Evolutionary conservation across 768 basidiomycete species (phyloP).

Genomic region (Amanita polypyramis): DNA sequence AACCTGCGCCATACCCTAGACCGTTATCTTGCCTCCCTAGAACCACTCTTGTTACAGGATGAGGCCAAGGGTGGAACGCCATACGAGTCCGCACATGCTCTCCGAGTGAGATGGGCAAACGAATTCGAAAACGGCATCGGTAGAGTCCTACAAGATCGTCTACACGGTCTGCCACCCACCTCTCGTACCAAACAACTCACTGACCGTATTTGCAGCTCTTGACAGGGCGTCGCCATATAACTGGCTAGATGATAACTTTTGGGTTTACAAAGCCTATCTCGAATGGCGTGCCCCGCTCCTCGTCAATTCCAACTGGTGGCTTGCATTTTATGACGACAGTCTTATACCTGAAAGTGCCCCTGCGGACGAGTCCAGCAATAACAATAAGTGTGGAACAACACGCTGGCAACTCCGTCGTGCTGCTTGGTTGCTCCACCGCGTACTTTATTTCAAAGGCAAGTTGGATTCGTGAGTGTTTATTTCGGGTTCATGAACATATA

Average conservation of each 20-base stretch:
- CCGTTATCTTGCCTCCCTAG: slow-evolving; percentile 66
- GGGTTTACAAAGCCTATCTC: slow-evolving; percentile 81
- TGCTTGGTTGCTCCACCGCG: slow-evolving; percentile 68
- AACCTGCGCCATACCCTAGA: slow-evolving; percentile 65
- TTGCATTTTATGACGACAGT: slow-evolving; percentile 70
- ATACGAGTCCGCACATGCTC: slow-evolving; percentile 39
- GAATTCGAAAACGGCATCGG: slow-evolving; percentile 71
- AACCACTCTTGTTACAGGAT: slow-evolving; percentile 72
- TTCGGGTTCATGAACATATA: background rate
- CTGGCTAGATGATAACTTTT: slow-evolving; percentile 93
- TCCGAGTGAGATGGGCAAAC: slow-evolving; percentile 48
- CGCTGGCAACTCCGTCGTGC: slow-evolving; percentile 82
- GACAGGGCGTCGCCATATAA: slow-evolving; percentile 79
- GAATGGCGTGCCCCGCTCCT: slow-evolving; percentile 80
- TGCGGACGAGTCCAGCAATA: slow-evolving; percentile 25
- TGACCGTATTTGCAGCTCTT: slow-evolving; percentile 39
- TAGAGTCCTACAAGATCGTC: slow-evolving; percentile 53
- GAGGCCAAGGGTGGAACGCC: slow-evolving; percentile 45
- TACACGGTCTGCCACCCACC: slow-evolving; percentile 44
- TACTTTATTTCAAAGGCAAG: slow-evolving; percentile 61
- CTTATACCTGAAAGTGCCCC: slow-evolving; percentile 38
- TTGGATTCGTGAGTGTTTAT: slow-evolving; percentile 45
- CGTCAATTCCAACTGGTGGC: slow-evolving; percentile 96
- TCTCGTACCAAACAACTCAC: slow-evolving; percentile 9
- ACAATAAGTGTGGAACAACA: slow-evolving; percentile 37